phyloP scores from a whole-genome alignment of 2,329 filamentous ascomycete genomes.

The Ophiocordyceps robertsii region DNA sequence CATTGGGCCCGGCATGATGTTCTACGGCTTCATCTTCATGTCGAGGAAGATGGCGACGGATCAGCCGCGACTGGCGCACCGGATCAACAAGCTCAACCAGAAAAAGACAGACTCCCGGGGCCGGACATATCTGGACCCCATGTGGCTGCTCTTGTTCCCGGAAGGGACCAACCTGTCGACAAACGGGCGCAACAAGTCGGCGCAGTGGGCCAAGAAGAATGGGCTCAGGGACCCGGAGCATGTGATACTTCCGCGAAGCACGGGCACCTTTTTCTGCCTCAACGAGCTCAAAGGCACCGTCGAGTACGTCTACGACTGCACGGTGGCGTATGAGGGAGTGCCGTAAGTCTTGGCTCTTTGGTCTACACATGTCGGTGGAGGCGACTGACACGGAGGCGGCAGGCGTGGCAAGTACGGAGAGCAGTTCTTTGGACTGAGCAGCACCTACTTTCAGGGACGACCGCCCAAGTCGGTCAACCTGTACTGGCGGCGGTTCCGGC shows the following conservation, averaged over 20 bases:
- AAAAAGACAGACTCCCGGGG: slow-evolving; percentile 38
- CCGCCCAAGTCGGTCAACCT: slow-evolving; percentile 94
- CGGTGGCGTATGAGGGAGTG: slow-evolving; percentile 87
- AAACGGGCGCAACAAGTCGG: slow-evolving; percentile 58
- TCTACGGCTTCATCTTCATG: slow-evolving; percentile 85
- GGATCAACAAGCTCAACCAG: slow-evolving; percentile 55
- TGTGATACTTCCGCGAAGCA: slow-evolving; percentile 64
- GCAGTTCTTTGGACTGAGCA: slow-evolving; percentile 72
- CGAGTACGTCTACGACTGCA: slow-evolving; percentile 85
- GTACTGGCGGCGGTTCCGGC: slow-evolving; percentile 78
- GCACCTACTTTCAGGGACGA: slow-evolving; percentile 78
- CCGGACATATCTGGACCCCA: slow-evolving; percentile 51
- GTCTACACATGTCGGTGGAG: neutral
- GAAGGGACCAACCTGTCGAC: slow-evolving; percentile 73
- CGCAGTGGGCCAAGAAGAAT: slow-evolving; percentile 63
- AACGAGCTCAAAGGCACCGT: slow-evolving; percentile 61
- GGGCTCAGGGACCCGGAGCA: slow-evolving; percentile 62
- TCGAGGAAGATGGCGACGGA: slow-evolving; percentile 81
- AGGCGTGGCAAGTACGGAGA: slow-evolving; percentile 78
- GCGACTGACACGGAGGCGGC: neutral
- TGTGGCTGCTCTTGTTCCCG: slow-evolving; percentile 84
- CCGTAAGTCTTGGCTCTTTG: slow-evolving; percentile 47
- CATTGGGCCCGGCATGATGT: slow-evolving; percentile 69
- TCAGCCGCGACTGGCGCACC: slow-evolving; percentile 59
- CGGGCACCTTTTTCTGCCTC: slow-evolving; percentile 67